Evolutionary conservation across 2,329 filamentous ascomycete genomes (phyloP).

Genomic region (Metarhizium guizhouense): DNA sequence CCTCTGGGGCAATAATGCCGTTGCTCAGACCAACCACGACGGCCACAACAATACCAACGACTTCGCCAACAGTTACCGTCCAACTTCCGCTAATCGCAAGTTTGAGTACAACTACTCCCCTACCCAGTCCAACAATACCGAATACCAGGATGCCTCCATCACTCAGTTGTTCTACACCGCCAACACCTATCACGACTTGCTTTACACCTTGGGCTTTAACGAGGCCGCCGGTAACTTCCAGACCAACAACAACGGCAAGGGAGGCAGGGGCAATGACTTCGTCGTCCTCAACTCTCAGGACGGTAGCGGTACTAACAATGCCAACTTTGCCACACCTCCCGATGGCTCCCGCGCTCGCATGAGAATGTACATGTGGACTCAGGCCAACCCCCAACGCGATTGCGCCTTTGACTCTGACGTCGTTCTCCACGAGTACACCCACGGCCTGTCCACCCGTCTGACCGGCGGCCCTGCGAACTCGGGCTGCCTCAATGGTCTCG

Average conservation of each 20-base stretch:
- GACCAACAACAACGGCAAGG: slow-evolving; percentile 43
- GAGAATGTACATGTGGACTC: slow-evolving; percentile 50
- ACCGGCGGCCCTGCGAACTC: slow-evolving; percentile 48
- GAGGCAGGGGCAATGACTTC: slow-evolving; percentile 41
- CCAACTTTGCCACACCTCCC: slow-evolving; percentile 45
- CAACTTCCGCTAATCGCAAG: slow-evolving; percentile 27
- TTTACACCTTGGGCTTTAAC: slow-evolving; percentile 48
- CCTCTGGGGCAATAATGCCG: slow-evolving; percentile 50
- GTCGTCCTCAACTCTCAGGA: slow-evolving; percentile 51
- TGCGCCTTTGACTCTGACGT: slow-evolving; percentile 51
- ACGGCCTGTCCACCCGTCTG: slow-evolving; percentile 47
- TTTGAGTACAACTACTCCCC: slow-evolving; percentile 39
- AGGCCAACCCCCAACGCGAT: slow-evolving; percentile 38
- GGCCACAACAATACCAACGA: slow-evolving; percentile 31
- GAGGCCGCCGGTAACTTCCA: slow-evolving; percentile 53
- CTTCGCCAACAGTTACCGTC: slow-evolving; percentile 34
- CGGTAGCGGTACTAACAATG: slow-evolving; percentile 45
- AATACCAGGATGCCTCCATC: slow-evolving; percentile 45
- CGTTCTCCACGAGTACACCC: slow-evolving; percentile 51
- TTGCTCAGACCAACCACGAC: slow-evolving; percentile 38
- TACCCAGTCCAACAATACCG: slow-evolving; percentile 21
- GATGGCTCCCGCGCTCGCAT: slow-evolving; percentile 44
- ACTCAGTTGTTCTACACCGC: slow-evolving; percentile 53
- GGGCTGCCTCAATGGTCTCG: slow-evolving; percentile 35
- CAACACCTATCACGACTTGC: slow-evolving; percentile 50